Conservation (phyloP, 1,284 basidiomycete genomes). For the Marasmius fiardii region DNA sequence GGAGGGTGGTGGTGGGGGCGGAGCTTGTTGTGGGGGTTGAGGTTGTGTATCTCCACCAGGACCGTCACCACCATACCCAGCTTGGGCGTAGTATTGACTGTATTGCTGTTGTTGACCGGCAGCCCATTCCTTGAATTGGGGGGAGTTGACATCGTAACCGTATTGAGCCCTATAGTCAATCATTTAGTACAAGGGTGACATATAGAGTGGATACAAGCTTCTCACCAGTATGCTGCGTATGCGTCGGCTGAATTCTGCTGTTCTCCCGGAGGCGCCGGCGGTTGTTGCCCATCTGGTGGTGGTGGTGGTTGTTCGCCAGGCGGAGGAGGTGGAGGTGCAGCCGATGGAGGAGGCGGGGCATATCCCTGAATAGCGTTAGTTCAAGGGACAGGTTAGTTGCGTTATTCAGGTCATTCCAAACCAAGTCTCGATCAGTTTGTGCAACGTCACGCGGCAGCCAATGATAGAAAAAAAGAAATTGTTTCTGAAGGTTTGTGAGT, state of each 20-base stretch:
- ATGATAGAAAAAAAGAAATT: slow-evolving; percentile 6
- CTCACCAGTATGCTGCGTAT: slow-evolving; percentile 70
- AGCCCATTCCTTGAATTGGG: slow-evolving; percentile 79
- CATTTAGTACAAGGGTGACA: background rate
- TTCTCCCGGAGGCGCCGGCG: slow-evolving; percentile 31
- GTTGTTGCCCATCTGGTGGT: slow-evolving; percentile 45
- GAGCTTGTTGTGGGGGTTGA: slow-evolving; percentile 28
- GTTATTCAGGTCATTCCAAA: background rate
- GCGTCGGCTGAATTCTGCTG: slow-evolving; percentile 41
- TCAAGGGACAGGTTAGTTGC: slow-evolving; percentile 13
- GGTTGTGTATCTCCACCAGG: slow-evolving; percentile 19
- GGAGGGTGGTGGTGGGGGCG: slow-evolving; percentile 28
- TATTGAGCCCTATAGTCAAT: slow-evolving; percentile 66
- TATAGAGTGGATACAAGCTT: slow-evolving; percentile 5
- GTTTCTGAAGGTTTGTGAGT: slow-evolving; percentile 11
- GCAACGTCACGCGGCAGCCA: background rate
- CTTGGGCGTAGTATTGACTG: slow-evolving; percentile 58
- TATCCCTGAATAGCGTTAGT: slow-evolving; percentile 43
- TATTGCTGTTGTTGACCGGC: slow-evolving; percentile 69
- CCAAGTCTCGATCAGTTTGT: background rate
- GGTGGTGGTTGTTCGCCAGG: slow-evolving; percentile 62
- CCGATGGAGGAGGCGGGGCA: slow-evolving; percentile 52
- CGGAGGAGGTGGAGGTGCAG: slow-evolving; percentile 57
- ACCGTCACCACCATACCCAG: slow-evolving; percentile 24
- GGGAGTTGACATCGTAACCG: slow-evolving; percentile 85